Base-by-base conservation (phyloP, 495 filamentous ascomycete genomes). In the Lasiosphaeris hirsuta region DNA sequence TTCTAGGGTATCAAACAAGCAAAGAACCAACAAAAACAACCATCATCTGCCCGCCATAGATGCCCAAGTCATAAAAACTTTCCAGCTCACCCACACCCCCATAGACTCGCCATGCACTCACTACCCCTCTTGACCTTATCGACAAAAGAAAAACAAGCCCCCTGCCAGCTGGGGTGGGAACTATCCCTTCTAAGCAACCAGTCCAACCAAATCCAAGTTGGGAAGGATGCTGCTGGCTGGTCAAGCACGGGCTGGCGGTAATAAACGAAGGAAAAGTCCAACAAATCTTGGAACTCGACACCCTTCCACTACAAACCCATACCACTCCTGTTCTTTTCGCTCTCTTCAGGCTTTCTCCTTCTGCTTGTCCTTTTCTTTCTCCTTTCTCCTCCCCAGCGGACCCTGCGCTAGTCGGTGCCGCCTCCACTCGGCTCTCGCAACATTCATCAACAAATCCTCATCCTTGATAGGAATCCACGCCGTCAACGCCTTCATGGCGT, bases 401-500 rank as follows among this genome's bases (percentile, higher is more conserved):
- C 23, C 23, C 23, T 30, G 23, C 2, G 23, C 23, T 2, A 5
- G 57, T 58, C 76, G 78, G 67, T 87, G 84, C 64, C 84, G 76
- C 72, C 88, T 94, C 86, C 90, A 98, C 75, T 97, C 94, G 14
- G 89, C 83, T 66, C 89, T 86, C n/a, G 90, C 85, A 17, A 99
- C 92, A 58, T 87, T 86, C 90, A 99, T 96, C 62, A 99, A 80
- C 37, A 96, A 69, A 67, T 99, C 94, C 69, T 95, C 90, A 59
- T 97, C 95, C 72, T 89, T 90, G 63, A 99, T 88, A 10, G 95
- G 95, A 38, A 99, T 86, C 88, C 90, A 97, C 55, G 88, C 90
- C 39, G 94, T 99, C 57, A 99, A 81, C 23, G 94, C 89, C 73
- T 97, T 97, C 94, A 99, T 99, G 11, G 87, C 86, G 64, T 96